phyloP scores from a whole-genome alignment of 1,284 basidiomycete genomes.

The Rhodofomes roseus region DNA sequence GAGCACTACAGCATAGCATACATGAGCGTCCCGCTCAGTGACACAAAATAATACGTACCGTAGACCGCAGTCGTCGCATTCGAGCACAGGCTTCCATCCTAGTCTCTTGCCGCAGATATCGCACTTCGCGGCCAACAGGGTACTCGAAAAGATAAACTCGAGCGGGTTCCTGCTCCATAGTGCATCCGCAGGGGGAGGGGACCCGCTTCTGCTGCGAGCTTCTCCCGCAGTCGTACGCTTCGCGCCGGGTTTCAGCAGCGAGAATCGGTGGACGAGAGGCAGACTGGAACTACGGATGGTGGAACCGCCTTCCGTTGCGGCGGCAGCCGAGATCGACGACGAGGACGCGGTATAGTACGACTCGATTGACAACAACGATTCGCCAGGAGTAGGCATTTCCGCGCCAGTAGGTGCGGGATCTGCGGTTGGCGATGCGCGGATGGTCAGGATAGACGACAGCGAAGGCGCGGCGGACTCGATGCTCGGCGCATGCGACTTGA shows the following conservation, averaged over 20 bases:
- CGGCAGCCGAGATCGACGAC: conserved; percentile 51
- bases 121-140: conserved; percentile 69
- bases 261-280: conserved; percentile 77
- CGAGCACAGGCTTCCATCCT: conserved; percentile 80
- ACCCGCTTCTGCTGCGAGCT: conserved; percentile 22
- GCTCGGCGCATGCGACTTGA: conserved; percentile 43
- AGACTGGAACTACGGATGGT: conserved; percentile 47
- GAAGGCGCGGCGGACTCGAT: conserved; percentile 46
- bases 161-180: conserved; percentile 75
- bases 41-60: conserved; percentile 38
- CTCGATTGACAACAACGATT: conserved; percentile 59
- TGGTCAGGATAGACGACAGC: conserved; percentile 70
- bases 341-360: conserved; percentile 66
- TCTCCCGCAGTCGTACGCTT: conserved; percentile 35
- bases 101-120: conserved; percentile 79
- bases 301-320: conserved; percentile 71
- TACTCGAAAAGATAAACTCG: conserved; percentile 72
- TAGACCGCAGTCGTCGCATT: conserved; percentile 86
- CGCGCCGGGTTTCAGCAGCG: conserved; percentile 73
- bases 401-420: conserved; percentile 21
- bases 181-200: conserved; percentile 31
- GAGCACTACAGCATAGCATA: conserved; percentile 4
- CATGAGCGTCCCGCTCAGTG: background rate
- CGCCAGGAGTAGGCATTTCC: conserved; percentile 24
- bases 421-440: conserved; percentile 44